Base-by-base conservation (phyloP, 1,284 basidiomycete species). In the Moesziomyces globuligerus region DNA sequence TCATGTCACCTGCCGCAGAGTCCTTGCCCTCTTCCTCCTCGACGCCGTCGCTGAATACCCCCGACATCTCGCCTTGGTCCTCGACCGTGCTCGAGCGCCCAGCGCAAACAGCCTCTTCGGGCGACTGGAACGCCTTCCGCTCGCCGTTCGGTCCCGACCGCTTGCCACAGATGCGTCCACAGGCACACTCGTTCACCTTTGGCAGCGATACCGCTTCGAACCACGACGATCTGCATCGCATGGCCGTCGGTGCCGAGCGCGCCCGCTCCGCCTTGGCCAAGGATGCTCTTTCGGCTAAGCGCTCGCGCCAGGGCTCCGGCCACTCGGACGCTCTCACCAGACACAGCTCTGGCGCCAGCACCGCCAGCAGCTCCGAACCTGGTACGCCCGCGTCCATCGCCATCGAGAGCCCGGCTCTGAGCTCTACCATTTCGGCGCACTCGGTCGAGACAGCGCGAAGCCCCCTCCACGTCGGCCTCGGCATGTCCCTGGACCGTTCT, bases 301-400 rank as follows among this genome's bases (percentile, higher is more conserved):
- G 61, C 46, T 37, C 48, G 23, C 62, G 62, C 38, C 62, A 66
- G 44, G 46, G 62, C 39, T 66, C 58, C 9, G 54, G 56, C 26
- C 46, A 61, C 34, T 66, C 56, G 7, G 58, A 62, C 23, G 25
- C 45, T 10, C 46, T 56, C 8, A 48, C 61, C 9, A 45, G 23
- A 8, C 57, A 60, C 56, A 74, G 74, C 48, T 75, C 75, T 20
- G 59, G 56, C 18, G 60, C 61, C 5, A 76, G 78, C 44, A 75
- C 74, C 18, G 64, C 69, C 1, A 76, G 67, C 45, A 64, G 72
- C 40, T 72, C 68, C 23, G 76, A 78, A 34, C 78, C 76, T 4
- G 72, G 69, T 37, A 79, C 78, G 7, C 76, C 78, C 15, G 69
- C 74, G 17, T 70, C 72, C 40, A 47, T 66, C 7, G 48, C 51